These are phyloP conservation scores for Plenodomus tracheiphilus DNA, from an alignment of 2,329 filamentous ascomycete species.

Conservation along the genomic window DNA sequence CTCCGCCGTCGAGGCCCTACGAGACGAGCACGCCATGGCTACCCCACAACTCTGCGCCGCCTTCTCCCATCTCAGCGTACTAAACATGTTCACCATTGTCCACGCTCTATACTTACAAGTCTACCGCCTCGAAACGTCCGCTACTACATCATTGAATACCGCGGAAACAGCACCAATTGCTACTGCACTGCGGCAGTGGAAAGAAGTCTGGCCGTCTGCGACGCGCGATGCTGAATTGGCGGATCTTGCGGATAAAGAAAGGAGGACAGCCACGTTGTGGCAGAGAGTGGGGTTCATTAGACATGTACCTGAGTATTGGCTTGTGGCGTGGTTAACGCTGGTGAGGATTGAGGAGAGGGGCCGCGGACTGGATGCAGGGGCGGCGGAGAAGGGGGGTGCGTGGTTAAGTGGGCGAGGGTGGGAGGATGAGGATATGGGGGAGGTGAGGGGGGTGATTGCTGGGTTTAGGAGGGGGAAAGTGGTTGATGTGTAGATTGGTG, in stretches of 20 bases:
- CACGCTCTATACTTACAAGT: constrained; percentile 2
- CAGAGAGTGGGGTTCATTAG: constrained; percentile 2
- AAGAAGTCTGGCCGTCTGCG: constrained; percentile 3
- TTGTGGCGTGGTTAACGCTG: not conserved
- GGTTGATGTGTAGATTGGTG: not conserved
- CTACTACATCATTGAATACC: not conserved
- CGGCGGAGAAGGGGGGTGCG: no score
- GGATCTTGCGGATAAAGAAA: not conserved
- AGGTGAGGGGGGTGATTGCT: not conserved
- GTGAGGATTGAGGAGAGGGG: not conserved
- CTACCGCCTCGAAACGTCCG: not conserved
- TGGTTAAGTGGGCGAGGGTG: not conserved
- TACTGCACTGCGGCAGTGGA: constrained; percentile 1
- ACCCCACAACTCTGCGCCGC: not conserved
- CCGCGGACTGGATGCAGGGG: not conserved
- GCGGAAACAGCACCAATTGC: not conserved
- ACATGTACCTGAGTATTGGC: constrained; percentile 3
- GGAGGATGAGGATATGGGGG: not conserved
- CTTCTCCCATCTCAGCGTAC: constrained; percentile 4
- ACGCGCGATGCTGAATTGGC: constrained; percentile 3
- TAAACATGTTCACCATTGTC: constrained; percentile 9
- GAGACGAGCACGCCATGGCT: not conserved
- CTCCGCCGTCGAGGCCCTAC: not conserved
- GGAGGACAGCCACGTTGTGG: not conserved
- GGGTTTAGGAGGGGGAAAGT: not conserved